Percentiles rank a stretch among this genome's conserved stretches.
Conservation (phyloP, 2,329 filamentous ascomycete genomes). For the Trichothecium sympodiale region DNA sequence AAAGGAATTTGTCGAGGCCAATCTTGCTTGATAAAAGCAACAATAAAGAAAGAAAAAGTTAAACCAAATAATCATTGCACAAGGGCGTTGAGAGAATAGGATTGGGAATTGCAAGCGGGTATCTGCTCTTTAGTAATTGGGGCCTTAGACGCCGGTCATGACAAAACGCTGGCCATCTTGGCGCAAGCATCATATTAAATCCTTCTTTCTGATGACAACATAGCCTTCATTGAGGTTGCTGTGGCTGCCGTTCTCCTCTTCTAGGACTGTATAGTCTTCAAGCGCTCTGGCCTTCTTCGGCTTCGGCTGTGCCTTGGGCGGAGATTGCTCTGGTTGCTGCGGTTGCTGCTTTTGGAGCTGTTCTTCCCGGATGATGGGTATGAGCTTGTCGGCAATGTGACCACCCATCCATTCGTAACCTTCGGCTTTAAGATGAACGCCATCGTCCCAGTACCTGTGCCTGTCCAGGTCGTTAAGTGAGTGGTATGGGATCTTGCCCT, state of each 20-base stretch:
- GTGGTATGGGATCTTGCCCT: slow-evolving; percentile 41
- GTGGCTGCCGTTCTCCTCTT: slow-evolving; percentile 39
- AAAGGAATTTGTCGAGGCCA: slow-evolving; percentile 45
- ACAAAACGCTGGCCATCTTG: no score
- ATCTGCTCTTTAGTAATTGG: background rate
- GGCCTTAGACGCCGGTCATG: no score
- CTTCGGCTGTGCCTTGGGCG: background rate
- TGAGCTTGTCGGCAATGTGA: slow-evolving; percentile 40
- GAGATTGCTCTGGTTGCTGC: background rate
- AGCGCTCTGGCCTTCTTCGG: background rate
- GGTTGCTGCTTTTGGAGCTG: slow-evolving; percentile 14
- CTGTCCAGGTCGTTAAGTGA: slow-evolving; percentile 33
- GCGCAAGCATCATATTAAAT: slow-evolving; percentile 31
- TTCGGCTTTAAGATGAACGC: slow-evolving; percentile 42
- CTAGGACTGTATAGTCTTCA: slow-evolving; percentile 16
- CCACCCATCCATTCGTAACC: slow-evolving; percentile 55
- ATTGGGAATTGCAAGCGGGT: background rate
- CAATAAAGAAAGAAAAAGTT: slow-evolving; percentile 1
- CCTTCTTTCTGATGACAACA: slow-evolving; percentile 39
- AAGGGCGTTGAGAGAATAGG: background rate
- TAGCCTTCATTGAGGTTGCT: slow-evolving; percentile 38
- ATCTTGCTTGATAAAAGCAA: slow-evolving; percentile 28
- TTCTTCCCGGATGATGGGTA: slow-evolving; percentile 24
- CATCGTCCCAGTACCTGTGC: slow-evolving; percentile 47
- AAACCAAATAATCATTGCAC: background rate